Percentiles rank a stretch among this genome's conserved stretches.
Conservation (phyloP, 2,329 filamentous ascomycete genomes). For the Verticillium longisporum region DNA sequence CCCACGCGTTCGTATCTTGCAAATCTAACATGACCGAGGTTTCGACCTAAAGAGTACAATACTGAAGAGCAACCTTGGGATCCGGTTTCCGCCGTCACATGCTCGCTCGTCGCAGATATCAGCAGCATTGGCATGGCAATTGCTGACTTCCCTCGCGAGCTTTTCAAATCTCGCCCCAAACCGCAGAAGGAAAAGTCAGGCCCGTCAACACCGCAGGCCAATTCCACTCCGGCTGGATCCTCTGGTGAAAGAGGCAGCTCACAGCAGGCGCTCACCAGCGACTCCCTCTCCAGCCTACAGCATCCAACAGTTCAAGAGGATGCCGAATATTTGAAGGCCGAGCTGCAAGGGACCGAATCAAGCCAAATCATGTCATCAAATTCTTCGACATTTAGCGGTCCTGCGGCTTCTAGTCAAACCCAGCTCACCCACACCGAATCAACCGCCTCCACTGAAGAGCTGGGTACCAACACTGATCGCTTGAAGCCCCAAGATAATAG, state of each 20-base stretch:
- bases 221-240: not conserved
- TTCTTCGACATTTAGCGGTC: not conserved
- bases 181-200: slow-evolving; percentile 7
- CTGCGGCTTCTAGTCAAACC: not conserved
- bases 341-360: not conserved
- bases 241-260: not conserved
- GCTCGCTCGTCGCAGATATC: slow-evolving; percentile 73
- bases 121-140: slow-evolving; percentile 76
- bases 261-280: not conserved
- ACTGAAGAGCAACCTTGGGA: slow-evolving; percentile 74
- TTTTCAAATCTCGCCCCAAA: slow-evolving; percentile 36
- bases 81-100: slow-evolving; percentile 69
- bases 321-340: not conserved
- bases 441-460: not conserved
- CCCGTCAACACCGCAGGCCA: slow-evolving; percentile 1
- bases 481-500: not conserved
- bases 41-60: slow-evolving; percentile 58
- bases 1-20: not conserved
- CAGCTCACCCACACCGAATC: not conserved
- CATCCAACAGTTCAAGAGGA: not conserved
- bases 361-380: not conserved
- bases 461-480: not conserved
- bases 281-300: not conserved
- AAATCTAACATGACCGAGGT: slow-evolving; percentile 22
- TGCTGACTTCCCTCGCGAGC: slow-evolving; percentile 60